Conservation (phyloP, 2,329 filamentous ascomycete genomes). For the Fusarium stilboides region DNA sequence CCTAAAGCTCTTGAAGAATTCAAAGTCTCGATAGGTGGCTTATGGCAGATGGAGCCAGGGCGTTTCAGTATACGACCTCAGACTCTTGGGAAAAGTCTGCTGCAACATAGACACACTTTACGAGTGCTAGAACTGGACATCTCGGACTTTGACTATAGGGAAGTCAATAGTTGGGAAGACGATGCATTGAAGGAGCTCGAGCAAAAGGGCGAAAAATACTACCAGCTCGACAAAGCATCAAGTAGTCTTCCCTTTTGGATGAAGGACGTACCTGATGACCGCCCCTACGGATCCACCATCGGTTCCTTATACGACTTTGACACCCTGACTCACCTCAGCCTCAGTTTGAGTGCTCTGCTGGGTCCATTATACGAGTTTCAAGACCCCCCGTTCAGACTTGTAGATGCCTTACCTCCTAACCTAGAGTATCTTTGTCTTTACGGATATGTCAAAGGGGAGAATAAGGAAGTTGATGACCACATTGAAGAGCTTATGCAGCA, state of each 20-base stretch:
- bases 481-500: constrained; percentile 16
- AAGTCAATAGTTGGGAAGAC: background rate
- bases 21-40: background rate
- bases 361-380: background rate
- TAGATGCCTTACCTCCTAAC: background rate
- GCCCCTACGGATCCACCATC: background rate
- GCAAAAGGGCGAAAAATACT: background rate
- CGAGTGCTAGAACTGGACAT: constrained; percentile 1
- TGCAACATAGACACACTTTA: background rate
- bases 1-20: background rate
- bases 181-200: background rate
- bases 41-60: background rate
- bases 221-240: background rate
- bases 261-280: constrained; percentile 5
- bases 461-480: constrained; percentile 9
- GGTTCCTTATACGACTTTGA: background rate
- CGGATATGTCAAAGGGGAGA: constrained; percentile 17
- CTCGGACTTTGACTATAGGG: background rate
- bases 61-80: background rate
- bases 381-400: background rate
- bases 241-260: background rate
- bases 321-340: background rate
- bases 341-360: background rate
- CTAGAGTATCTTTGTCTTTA: constrained; percentile 24
- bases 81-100: background rate